A percentile compares a stretch with the other conserved stretches of the same genome.
Evolutionary conservation across 2,329 filamentous ascomycete species (phyloP).

Genomic region (Mariannaea sp.): DNA sequence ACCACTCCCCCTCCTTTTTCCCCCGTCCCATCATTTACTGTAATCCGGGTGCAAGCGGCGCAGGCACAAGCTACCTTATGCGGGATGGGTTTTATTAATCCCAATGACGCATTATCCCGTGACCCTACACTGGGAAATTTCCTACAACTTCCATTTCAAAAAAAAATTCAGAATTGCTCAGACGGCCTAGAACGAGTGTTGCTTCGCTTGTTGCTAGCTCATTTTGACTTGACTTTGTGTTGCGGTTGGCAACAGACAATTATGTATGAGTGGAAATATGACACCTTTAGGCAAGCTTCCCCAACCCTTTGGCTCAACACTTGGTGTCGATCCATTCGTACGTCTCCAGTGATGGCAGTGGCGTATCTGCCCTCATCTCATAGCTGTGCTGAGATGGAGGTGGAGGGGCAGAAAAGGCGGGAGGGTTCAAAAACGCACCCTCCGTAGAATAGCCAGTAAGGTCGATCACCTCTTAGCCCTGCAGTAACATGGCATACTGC

Average conservation of each 20-base stretch:
- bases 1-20: neutral
- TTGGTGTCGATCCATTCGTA: conserved; percentile 1
- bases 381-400: neutral
- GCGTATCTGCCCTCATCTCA: neutral
- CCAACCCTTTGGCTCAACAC: conserved; percentile 1
- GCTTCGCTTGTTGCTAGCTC: neutral
- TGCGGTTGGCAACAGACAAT: too few species aligned
- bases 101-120: conserved; percentile 1
- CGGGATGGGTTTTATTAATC: neutral
- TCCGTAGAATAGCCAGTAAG: neutral
- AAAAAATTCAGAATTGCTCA: neutral
- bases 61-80: neutral
- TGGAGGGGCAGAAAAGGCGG: neutral
- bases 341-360: conserved; percentile 9
- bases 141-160: neutral
- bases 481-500: too few species aligned
- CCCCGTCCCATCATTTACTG: conserved; percentile 5
- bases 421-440: too few species aligned
- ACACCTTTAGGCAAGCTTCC: conserved; percentile 4
- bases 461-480: neutral
- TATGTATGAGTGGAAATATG: too few species aligned
- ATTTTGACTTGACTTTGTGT: neutral
- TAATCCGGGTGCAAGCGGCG: neutral
- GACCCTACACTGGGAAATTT: neutral
- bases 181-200: neutral